Base-by-base conservation (phyloP, 2,329 filamentous ascomycete genomes). In the Diaporthe vexans region DNA sequence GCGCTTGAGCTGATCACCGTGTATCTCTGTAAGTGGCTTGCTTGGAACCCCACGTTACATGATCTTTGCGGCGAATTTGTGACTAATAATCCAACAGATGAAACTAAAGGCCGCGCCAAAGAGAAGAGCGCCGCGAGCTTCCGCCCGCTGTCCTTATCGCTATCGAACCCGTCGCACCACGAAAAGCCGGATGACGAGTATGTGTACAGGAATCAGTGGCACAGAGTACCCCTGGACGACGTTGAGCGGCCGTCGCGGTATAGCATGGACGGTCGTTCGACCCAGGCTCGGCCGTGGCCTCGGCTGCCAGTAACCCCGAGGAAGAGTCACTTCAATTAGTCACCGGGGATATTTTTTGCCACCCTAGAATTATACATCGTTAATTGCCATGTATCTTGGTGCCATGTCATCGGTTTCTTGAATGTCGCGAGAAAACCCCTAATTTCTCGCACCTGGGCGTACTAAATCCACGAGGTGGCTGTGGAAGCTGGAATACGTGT, bases 1-100 rank as follows among this genome's bases (percentile, higher is more conserved):
- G 40, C 77, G 0, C 77, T 81, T 7, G 81, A 81, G 21, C 68
- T 82, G n/a, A 57, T 72, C 1, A 76, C 77, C 33, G 76, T 81
- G 3, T 76, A 79, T 24, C 77, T 78, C 1, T 80, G 80, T 81
- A 54, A 76, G 80, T 77, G 37, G 37, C 37, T 13, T 40, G 37
- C 37, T 40, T 40, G 37, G 11, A 40, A 40, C 37, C 37, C 10
- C 37, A 40, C 10, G 13, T 40, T 40, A 40, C 10, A 11, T 40
- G 10, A 37, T 11, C 11, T 1, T 5, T 9, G 17, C 21, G 2
- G 11, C 19, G n/a, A 13, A n/a, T 13, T 1, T 54, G 9, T 19
- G 21, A 15, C 48, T 68, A 40, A 68, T 4, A 26, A 0, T 33
- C 15, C 19, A 4, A 2, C 63, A 68, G 63, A 68, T n/a, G 63